Evolutionary conservation across 176 grass and related monocot genomes (phyloP).

Genomic region (Triticum monococcum): DNA sequence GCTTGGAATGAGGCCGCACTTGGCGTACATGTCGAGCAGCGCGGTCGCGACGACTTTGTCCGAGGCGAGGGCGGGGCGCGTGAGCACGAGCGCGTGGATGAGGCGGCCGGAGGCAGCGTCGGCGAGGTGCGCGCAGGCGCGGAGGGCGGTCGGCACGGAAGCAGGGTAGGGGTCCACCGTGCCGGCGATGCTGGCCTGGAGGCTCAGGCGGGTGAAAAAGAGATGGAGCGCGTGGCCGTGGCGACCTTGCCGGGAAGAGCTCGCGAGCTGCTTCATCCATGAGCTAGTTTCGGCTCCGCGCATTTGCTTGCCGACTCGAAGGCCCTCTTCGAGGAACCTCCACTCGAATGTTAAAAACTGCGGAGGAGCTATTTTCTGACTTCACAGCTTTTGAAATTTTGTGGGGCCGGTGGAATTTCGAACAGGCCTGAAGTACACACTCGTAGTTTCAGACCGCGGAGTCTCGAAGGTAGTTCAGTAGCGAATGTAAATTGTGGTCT

Average conservation of each 20-base stretch:
- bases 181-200: neutral
- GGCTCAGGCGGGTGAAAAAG: constrained; percentile 41
- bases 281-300: neutral
- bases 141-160: constrained; percentile 50
- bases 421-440: no score
- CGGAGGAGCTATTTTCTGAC: no score
- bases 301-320: constrained; percentile 6
- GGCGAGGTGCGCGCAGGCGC: constrained; percentile 51
- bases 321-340: no score
- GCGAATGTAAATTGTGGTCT: no score
- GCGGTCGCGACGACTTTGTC: constrained; percentile 48
- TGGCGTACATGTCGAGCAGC: constrained; percentile 65
- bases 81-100: constrained; percentile 45
- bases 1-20: constrained; percentile 35
- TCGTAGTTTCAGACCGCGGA: no score
- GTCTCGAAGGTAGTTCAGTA: no score
- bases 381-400: no score
- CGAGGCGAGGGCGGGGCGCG: constrained; percentile 23
- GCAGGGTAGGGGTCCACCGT: constrained; percentile 26
- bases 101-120: constrained; percentile 30
- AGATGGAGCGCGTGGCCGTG: constrained; percentile 46
- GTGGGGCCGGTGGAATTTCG: no score
- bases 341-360: no score
- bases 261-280: constrained; percentile 50
- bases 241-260: constrained; percentile 44